Evolutionary conservation across 345 rosid genomes (phyloP), one percentile per base, ranked within the genome.

Genomic region (Carallia brachiata): DNA sequence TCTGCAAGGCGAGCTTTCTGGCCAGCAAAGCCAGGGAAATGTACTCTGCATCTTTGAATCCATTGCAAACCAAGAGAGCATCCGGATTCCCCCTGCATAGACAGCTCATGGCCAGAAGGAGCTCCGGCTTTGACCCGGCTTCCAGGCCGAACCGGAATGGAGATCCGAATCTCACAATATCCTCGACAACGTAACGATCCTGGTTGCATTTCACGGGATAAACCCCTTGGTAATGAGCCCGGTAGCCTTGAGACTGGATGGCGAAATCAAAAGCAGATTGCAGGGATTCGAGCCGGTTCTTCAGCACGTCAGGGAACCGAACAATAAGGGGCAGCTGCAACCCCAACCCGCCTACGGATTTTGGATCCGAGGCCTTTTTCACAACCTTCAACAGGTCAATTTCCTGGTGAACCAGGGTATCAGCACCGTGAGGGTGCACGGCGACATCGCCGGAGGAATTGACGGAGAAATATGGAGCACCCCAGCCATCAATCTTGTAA

Each of bases 101-200:
- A 75, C 96, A 90, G 76, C 85, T 88, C 97, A 90, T 94, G 4
- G 97, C 97, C 2, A 94, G 80, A 7, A 91, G 90, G 1, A 94
- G 91, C 85, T 94, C 97, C n/a, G 97, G 98, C 37, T 94, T 94
- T 2, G 97, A 94, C 68, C 97, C 98, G 52, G 98, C 96, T 61
- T 94, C 97, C 27, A 94, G 70, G 15, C 98, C 98, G 73, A 94
- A 94, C 32, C 97, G 85, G 76, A 87, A 91, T 3, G 76, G 52
- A 5, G 84, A 84, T 4, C 97, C 98, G 66, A 91, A 90, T 64
- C 62, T 78, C 52, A 94, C 97, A 13, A 94, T 86, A 72, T 94
- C 98, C 40, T 91, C 97, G 8, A 94, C 88, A 4, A 94, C 86
- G 65, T 86, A 94, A 19, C 97, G 85, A 78, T 94, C 95, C 65